These are phyloP conservation scores for Dimocarpus longan DNA, from an alignment of 345 rosid species.

Conservation along the genomic window DNA sequence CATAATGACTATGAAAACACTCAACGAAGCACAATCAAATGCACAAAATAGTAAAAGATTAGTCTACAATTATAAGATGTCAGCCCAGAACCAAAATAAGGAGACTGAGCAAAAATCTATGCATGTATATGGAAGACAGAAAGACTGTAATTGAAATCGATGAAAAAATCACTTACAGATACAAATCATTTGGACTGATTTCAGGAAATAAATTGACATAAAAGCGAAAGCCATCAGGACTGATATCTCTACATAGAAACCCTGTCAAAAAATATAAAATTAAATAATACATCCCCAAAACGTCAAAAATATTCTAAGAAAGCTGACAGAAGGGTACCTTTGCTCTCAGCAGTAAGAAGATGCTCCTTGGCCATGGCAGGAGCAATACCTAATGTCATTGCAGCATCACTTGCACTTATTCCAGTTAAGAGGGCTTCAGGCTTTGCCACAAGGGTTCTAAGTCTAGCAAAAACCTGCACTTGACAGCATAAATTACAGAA, in stretches of 20 bases:
- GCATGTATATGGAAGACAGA: not conserved
- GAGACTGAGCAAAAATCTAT: not conserved
- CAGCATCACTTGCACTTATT: slow-evolving; percentile 90
- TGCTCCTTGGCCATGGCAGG: slow-evolving; percentile 99
- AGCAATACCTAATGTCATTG: slow-evolving; percentile 85
- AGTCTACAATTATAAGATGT: not conserved
- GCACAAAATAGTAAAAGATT: not conserved
- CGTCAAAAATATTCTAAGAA: slow-evolving; percentile 12
- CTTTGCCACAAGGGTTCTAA: slow-evolving; percentile 63
- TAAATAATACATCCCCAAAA: slow-evolving; percentile 11
- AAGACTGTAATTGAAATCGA: not conserved
- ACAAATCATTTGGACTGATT: slow-evolving; percentile 48
- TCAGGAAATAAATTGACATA: slow-evolving; percentile 79
- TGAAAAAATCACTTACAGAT: slow-evolving; percentile 56
- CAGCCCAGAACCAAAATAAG: not conserved
- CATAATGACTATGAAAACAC: not conserved
- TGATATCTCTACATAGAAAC: slow-evolving; percentile 83
- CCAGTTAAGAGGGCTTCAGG: slow-evolving; percentile 69
- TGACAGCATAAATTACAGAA: slow-evolving; percentile 4
- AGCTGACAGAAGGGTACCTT: slow-evolving; percentile 47
- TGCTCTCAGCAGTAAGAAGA: slow-evolving; percentile 86
- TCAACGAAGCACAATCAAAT: not conserved
- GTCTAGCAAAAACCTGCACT: slow-evolving; percentile 71
- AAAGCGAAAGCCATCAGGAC: slow-evolving; percentile 87
- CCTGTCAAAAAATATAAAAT: slow-evolving; percentile 48